Evolutionary conservation across 179 eudicot genomes (phyloP).

Genomic region (Beta corolliflora): DNA sequence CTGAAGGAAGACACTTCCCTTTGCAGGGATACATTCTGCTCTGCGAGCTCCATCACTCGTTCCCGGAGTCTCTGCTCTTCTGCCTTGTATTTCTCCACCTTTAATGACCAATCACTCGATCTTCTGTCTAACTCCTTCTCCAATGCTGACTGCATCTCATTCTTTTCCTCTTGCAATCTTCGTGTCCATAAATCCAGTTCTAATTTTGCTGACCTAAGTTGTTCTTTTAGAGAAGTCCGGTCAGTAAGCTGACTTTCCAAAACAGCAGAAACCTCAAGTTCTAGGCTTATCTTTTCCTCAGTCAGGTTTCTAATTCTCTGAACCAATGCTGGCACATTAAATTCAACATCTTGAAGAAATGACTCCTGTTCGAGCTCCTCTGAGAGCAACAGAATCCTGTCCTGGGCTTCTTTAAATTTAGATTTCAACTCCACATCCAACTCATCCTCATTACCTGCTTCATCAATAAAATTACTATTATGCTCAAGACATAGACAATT

Average conservation of each 20-base stretch:
- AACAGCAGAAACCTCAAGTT: slow-evolving; percentile 59
- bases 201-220: slow-evolving; percentile 34
- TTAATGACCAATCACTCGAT: slow-evolving; percentile 83
- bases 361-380: slow-evolving; percentile 64
- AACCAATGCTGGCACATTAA: slow-evolving; percentile 52
- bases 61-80: slow-evolving; percentile 93
- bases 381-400: slow-evolving; percentile 48
- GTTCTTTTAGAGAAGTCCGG: slow-evolving; percentile 54
- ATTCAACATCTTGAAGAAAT: slow-evolving; percentile 47
- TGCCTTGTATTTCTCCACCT: slow-evolving; percentile 68
- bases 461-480: slow-evolving; percentile 24
- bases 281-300: slow-evolving; percentile 62
- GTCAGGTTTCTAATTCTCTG: slow-evolving; percentile 55
- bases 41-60: slow-evolving; percentile 90
- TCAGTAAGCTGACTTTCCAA: slow-evolving; percentile 52
- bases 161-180: slow-evolving; percentile 74
- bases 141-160: slow-evolving; percentile 57
- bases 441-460: slow-evolving; percentile 37
- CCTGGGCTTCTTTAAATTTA: slow-evolving; percentile 69
- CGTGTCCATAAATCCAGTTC: slow-evolving; percentile 50
- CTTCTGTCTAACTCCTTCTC: slow-evolving; percentile 91
- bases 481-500: slow-evolving; percentile 25
- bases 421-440: slow-evolving; percentile 45
- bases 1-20: slow-evolving; percentile 72
- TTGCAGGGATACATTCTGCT: slow-evolving; percentile 90